Base-by-base conservation (phyloP, 2,329 filamentous ascomycete genomes). In the Aspergillus terreus region DNA sequence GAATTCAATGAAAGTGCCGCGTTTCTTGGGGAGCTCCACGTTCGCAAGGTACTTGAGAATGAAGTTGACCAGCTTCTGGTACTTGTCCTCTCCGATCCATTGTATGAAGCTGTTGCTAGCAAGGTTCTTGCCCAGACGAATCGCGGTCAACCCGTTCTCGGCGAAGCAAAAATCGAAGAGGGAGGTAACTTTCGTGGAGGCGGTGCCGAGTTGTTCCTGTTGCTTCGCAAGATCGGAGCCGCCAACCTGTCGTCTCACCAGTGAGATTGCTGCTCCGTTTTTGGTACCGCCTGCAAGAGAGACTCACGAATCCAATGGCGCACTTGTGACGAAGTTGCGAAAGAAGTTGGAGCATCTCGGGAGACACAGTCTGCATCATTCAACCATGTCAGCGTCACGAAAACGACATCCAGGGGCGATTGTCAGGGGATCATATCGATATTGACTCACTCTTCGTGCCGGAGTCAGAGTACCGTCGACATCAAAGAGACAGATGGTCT, bases 101-200 rank as follows among this genome's bases (percentile, higher is more conserved):
- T 83, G 73, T 77, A 97, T 96, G 82, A 97, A 99, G 75, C 83
- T 90, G 74, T 87, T 87, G 65, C 84, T 85, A 1, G 86, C 79
- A 52, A 97, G 83, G 50, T 82, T 80, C 70, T 85, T 74, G 64
- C 92, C 94, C 66, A 92, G 76, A 67, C 91, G 90, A 80, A 82
- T 95, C 41, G 92, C 94, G 1, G 88, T 95, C 61, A 99, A 83
- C 10, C 94, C 94, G 76, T 99, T 99, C 78, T 99, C 94, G 53
- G 91, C 80, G 78, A 99, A 99, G 82, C 88, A 94, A 78, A 90
- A 99, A 79, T 99, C 94, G 79, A 99, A 99, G 65, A 97, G 85
- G 56, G 83, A 79, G 47, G 85, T 91, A 55, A 97, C 92, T 62
- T 78, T 71, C 61, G 86, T 80, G 52, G 81, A 76, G 23, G 82